Evolutionary conservation across 768 basidiomycete genomes (phyloP), one percentile per base, ranked within the genome.

Genomic region (Lactarius indigo): DNA sequence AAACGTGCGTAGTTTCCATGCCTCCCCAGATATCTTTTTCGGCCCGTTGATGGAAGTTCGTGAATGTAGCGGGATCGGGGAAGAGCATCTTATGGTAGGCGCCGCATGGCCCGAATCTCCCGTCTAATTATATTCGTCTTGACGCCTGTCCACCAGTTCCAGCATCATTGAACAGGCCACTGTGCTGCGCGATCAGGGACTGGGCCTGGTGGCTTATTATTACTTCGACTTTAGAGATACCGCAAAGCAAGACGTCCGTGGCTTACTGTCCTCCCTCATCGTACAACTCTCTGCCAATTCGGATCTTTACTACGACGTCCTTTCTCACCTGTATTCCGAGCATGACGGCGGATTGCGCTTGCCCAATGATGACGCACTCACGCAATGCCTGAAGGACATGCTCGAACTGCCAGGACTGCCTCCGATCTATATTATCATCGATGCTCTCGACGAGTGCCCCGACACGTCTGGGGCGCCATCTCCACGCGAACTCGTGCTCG

Each of bases 201-300:
- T 61, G 10, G 54, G 52, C 44, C 28, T 57, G 1, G 56, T 63
- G 26, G 44, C 56, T 23, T 66, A 63, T 63, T 66, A 63, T 12
- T 66, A 66, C n/a, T 64, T 47, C 13, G 60, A 63, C 31, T 66
- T 66, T 26, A 33, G 60, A 39, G 65, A 66, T 30, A 15, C n/a
- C 33, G 7, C n/a, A 20, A 66, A 66, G 10, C 65, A 66, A 15
- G 28, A 39, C 6, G 35, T 33, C 15, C 61, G 41, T 5, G 60
- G 60, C 4, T 28, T 66, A 13, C 28, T 66, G 31, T 63, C 61
- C 1, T 66, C 65, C 8, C 56, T 66, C 31, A 44, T 65, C 13
- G 6, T 56, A 10, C 64, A 65, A 37, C 59, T 65, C 9, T 54
- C 13, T 1, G 31, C 42, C 10, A 37, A 56, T 39, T 65, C 64